phyloP scores from a whole-genome alignment of 2,329 filamentous ascomycete species.

The Sporothrix variecibatus region DNA sequence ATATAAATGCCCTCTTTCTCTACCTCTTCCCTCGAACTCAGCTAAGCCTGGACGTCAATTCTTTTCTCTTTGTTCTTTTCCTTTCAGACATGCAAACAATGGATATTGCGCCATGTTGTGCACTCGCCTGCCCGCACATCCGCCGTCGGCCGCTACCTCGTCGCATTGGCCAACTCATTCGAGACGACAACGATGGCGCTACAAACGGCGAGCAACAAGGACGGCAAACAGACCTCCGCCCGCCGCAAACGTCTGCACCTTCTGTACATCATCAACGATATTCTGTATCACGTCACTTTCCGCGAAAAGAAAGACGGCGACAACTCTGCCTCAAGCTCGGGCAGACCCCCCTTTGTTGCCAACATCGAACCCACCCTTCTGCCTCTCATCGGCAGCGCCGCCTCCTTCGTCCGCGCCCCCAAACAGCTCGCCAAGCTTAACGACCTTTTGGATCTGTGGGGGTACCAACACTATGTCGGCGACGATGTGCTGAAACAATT shows the following conservation, averaged over 20 bases:
- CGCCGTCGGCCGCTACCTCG: conserved; percentile 74
- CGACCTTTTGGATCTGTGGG: conserved; percentile 69
- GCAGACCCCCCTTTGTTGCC: conserved; percentile 52
- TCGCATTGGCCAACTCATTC: conserved; percentile 66
- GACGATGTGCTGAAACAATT: conserved; percentile 57
- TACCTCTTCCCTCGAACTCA: not conserved
- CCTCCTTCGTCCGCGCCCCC: conserved; percentile 60
- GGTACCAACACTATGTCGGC: conserved; percentile 62
- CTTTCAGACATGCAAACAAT: conserved; percentile 80
- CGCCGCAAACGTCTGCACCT: conserved; percentile 73
- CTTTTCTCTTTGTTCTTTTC: conserved; percentile 23
- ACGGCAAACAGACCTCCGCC: conserved; percentile 38
- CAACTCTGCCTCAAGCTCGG: not conserved
- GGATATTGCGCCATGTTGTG: conserved; percentile 73
- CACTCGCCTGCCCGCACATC: conserved; percentile 66
- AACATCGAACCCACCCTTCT: conserved; percentile 61
- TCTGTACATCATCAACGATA: conserved; percentile 76
- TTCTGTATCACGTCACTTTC: conserved; percentile 68
- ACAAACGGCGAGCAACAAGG: not conserved
- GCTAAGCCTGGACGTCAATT: conserved; percentile 15
- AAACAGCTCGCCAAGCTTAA: conserved; percentile 67
- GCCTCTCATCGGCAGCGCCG: conserved; percentile 60
- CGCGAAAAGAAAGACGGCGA: conserved; percentile 41
- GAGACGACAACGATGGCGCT: conserved; percentile 32
- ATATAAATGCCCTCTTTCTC: not conserved